Evolutionary conservation across 1,284 basidiomycete species (phyloP).

Genomic region (Heterobasidion annosum): DNA sequence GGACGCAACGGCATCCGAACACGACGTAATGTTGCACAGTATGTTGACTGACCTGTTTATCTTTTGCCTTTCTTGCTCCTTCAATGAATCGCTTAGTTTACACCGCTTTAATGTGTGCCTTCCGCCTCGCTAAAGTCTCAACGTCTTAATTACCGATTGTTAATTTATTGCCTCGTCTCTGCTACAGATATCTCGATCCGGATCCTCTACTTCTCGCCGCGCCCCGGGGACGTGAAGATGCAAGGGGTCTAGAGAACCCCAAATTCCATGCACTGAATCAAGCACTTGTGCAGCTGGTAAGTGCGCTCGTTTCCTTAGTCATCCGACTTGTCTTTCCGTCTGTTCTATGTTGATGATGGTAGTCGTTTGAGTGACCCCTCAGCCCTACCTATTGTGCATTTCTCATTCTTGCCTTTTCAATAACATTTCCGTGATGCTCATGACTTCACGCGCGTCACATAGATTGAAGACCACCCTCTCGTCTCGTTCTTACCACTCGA

Average conservation of each 20-base stretch:
- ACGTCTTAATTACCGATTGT: no score
- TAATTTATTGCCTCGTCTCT: no score
- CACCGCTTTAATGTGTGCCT: background rate
- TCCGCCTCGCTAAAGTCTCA: no score
- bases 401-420: background rate
- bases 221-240: slow-evolving; percentile 49
- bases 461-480: slow-evolving; percentile 98
- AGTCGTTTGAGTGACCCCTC: no score
- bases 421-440: no score
- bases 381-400: background rate
- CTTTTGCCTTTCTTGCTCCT: slow-evolving; percentile 1
- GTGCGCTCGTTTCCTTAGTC: slow-evolving; percentile 17
- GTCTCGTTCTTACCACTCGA: slow-evolving; percentile 97
- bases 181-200: slow-evolving; percentile 82
- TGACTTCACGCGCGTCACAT: slow-evolving; percentile 6
- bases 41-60: slow-evolving; percentile 31
- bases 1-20: slow-evolving; percentile 66
- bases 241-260: slow-evolving; percentile 62
- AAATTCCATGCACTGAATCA: slow-evolving; percentile 91
- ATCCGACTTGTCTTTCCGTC: background rate
- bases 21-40: slow-evolving; percentile 74
- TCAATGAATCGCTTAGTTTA: background rate
- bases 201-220: slow-evolving; percentile 86
- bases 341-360: no score
- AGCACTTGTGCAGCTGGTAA: slow-evolving; percentile 89